Conservation (phyloP, 1,284 basidiomycete species). For the Abortiporus biennis region DNA sequence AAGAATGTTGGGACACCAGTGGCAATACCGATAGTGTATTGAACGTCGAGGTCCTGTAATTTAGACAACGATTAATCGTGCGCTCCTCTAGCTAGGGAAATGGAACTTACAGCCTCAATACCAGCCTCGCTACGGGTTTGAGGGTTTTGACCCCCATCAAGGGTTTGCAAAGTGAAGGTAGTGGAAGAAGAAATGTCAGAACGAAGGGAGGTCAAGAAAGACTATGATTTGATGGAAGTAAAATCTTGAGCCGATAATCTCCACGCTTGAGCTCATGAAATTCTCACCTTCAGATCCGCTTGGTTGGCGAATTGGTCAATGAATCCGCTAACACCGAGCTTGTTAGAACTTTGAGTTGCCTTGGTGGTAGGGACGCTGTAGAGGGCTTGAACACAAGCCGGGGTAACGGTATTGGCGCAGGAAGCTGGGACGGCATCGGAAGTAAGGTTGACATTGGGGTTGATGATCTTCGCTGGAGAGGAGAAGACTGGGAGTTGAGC, state of each 20-base stretch:
- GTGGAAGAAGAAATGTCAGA: conserved; percentile 42
- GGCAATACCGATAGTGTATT: conserved; percentile 51
- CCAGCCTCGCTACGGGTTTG: conserved; percentile 13
- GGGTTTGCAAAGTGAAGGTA: conserved; percentile 46
- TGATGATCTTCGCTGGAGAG: conserved; percentile 7
- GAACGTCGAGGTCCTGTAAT: conserved; percentile 49
- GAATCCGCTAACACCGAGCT: conserved; percentile 52
- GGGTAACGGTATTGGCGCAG: conserved; percentile 44
- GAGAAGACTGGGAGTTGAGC: conserved; percentile 14
- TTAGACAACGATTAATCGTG: not conserved
- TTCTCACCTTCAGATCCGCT: conserved; percentile 36
- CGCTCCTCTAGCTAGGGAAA: no score
- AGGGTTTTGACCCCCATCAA: conserved; percentile 51
- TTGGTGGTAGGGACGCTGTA: conserved; percentile 47
- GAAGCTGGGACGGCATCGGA: conserved; percentile 13
- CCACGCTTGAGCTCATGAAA: not conserved
- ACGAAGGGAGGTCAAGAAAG: conserved; percentile 43
- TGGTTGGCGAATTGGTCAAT: conserved; percentile 48
- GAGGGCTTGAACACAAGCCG: conserved; percentile 45
- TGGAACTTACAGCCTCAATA: conserved; percentile 17
- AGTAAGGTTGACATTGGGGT: not conserved
- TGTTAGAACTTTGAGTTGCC: conserved; percentile 34
- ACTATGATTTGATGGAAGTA: conserved; percentile 30
- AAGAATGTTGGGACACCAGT: conserved; percentile 21
- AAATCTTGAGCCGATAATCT: not conserved